Evolutionary conservation across 2,329 filamentous ascomycete genomes (phyloP).

Genomic region (Epichloe scottii): DNA sequence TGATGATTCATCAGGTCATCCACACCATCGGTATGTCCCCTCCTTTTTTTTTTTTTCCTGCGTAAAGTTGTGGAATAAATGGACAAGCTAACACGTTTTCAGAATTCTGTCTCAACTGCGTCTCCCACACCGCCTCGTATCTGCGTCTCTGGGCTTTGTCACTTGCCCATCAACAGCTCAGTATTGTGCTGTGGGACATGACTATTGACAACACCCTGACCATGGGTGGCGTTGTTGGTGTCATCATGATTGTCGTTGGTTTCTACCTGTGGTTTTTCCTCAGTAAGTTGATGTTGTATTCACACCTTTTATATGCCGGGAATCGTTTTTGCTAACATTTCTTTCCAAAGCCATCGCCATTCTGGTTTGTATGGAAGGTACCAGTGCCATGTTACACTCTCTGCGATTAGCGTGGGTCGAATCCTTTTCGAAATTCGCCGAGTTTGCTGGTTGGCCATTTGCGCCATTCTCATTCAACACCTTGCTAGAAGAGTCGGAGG

Average conservation of each 20-base stretch:
- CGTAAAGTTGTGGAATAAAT: background rate
- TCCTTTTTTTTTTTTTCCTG: constrained; percentile 5
- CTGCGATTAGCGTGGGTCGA: constrained; percentile 92
- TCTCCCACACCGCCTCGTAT: constrained; percentile 97
- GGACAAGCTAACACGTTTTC: constrained; percentile 16
- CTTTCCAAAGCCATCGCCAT: constrained; percentile 35
- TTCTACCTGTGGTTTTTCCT: constrained; percentile 89
- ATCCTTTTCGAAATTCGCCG: constrained; percentile 94
- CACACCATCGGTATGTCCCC: constrained; percentile 80
- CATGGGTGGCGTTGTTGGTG: constrained; percentile 52
- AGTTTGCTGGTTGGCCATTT: constrained; percentile 80
- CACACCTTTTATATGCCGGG: background rate
- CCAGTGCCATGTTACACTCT: constrained; percentile 88
- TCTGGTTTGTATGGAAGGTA: constrained; percentile 90
- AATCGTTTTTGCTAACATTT: constrained; percentile 13
- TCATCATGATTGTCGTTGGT: constrained; percentile 67
- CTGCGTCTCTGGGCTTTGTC: constrained; percentile 96
- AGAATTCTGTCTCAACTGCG: constrained; percentile 99
- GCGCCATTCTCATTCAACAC: constrained; percentile 79
- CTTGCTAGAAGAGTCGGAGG: constrained; percentile 71
- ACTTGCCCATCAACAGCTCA: constrained; percentile 94
- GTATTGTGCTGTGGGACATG: constrained; percentile 93
- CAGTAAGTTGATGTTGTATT: constrained; percentile 24
- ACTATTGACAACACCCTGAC: constrained; percentile 69
- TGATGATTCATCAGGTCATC: constrained; percentile 98